Evolutionary conservation across 2,329 filamentous ascomycete species (phyloP), one percentile per base, ranked within the genome.

Genomic region (Xylariaceae sp.): DNA sequence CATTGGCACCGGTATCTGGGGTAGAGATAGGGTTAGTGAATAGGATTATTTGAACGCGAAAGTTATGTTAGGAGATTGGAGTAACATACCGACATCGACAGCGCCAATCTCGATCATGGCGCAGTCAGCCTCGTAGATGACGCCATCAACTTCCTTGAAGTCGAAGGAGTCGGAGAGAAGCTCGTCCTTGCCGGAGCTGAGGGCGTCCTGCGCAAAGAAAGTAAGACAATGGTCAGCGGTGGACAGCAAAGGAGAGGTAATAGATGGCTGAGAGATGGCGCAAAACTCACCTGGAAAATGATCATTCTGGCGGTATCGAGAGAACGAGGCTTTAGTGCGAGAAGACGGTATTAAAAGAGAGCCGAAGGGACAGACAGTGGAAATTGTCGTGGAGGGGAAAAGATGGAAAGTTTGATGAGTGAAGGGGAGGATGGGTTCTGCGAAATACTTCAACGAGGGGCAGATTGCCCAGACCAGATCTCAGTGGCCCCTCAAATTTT

Each of bases 151-250:
- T 69, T 86, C 77, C 76, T 88, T 89, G 67, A 94, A 71, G 60
- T 90, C 77, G 76, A 85, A 96, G 60, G 87, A 93, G 76, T 97
- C 92, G 65, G 93, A 94, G 83, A 97, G 84, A 70, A 98, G 80
- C 85, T 98, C 93, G 75, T 96, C 92, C 54, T 60, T 56, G 47
- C 44, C 46, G 57, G 76, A 88, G 71, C 82, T 87, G 72, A 96
- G 69, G 62, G 93, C 74, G 69, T 98, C 93, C 93, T 98, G 63
- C n/a, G n/a, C n/a, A n/a, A n/a, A n/a, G n/a, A n/a, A n/a, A n/a
- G n/a, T n/a, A 50, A 40, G 33, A 40, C 38, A 50, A 56, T 33
- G 48, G 36, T 20, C 32, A 39, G 42, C 14, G 23, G n/a, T 17
- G 37, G 25, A 6, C 33, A 34, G 32, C 12, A 25, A 29, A 5